Evolutionary conservation across 257 asterid genomes (phyloP), one percentile per base, ranked within the genome.

Genomic region (Solanum tacnaense): DNA sequence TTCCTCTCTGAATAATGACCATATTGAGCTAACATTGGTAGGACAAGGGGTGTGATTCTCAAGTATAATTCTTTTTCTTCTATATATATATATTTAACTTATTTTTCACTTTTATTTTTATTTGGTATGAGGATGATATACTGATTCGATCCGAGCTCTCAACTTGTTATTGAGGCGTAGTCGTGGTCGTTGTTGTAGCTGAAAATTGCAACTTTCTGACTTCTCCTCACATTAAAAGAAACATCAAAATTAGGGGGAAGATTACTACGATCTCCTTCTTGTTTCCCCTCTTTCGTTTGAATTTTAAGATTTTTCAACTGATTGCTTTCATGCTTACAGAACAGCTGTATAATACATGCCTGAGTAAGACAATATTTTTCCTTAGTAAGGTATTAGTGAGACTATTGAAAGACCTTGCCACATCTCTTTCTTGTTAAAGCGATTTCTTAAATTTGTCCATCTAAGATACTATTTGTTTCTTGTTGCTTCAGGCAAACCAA

Each of bases 401-500:
- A 2, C 84, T 16, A 41, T 44, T 44, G 25, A 79, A 13, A 79
- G 38, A 41, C 65, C 65, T 79, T 41, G 84, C 70, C 68, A 81
- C 85, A 16, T 13, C 27, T 25, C 39, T 44, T 16, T 81, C 85
- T 81, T 52, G 15, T 49, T 81, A 81, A 81, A 46, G 68, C n/a
- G 10, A 16, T 81, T 44, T 31, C 70, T 29, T 52, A 58, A 35
- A 79, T 78, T 75, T 88, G 86, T 71, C 39, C 44, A 65, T 84
- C 75, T 81, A 79, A 78, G 21, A n/a, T 34, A 29, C 71, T 84
- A 75, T 62, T 49, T 83, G 68, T 46, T 46, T 81, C 68, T 73
- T 73, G 52, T 79, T 83, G 79, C 71, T 88, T 52, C 91, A 96
- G 98, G 96, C 98, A 96, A 87, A 96, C 98, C 36, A 97, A 96